These are phyloP conservation scores for Haplographium delicatum DNA, from an alignment of 495 filamentous ascomycete species.

Conservation along the genomic window DNA sequence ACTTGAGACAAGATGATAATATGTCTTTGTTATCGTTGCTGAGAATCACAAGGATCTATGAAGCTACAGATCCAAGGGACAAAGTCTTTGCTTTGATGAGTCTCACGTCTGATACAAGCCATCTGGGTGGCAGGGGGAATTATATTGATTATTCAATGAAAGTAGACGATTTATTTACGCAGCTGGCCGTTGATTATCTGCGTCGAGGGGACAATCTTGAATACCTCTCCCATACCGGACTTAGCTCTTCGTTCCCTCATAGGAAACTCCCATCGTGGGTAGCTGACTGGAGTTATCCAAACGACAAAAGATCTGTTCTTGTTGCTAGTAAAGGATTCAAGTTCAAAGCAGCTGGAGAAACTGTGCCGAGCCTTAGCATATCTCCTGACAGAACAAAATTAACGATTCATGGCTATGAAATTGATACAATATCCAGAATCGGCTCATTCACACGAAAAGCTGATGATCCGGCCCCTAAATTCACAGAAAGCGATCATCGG, in stretches of 20 bases:
- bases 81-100: background rate
- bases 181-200: background rate
- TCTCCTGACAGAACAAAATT: conserved; percentile 18
- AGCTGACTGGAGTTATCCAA: conserved; percentile 20
- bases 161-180: background rate
- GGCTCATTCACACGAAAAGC: background rate
- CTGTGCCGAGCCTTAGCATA: conserved; percentile 9
- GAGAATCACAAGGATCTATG: background rate
- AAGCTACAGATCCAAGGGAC: background rate
- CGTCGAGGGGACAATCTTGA: background rate
- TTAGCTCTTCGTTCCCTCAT: too few species aligned
- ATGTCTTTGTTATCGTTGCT: background rate
- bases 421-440: background rate
- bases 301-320: conserved; percentile 15
- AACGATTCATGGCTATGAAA: conserved; percentile 5
- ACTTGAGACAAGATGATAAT: background rate
- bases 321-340: conserved; percentile 25
- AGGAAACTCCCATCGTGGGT: conserved; percentile 26
- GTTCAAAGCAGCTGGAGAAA: conserved; percentile 22
- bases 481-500: conserved; percentile 2
- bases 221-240: background rate
- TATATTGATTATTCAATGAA: background rate
- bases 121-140: background rate
- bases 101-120: background rate
- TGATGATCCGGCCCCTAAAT: background rate